Evolutionary conservation across 805 yeast species (phyloP).

Genomic region (Torulaspora quercuum): DNA sequence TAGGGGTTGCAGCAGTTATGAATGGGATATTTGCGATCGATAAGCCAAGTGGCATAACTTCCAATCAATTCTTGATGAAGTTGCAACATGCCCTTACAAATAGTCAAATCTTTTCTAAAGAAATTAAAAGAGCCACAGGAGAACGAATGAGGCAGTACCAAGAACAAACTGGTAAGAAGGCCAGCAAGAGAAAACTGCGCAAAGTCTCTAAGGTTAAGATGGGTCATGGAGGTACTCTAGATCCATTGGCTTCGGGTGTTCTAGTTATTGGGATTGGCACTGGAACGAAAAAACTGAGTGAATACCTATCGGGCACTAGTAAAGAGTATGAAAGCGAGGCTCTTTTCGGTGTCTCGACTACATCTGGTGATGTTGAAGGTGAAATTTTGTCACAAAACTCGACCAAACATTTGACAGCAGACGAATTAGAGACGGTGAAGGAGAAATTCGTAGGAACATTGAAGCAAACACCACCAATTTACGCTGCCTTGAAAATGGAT

Average conservation of each 20-base stretch:
- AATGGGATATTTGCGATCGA: constrained; percentile 91
- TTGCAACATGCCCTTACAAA: constrained; percentile 61
- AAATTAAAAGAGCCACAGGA: constrained; percentile 49
- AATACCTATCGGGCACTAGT: constrained; percentile 66
- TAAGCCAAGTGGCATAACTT: constrained; percentile 82
- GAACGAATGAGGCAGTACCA: constrained; percentile 43
- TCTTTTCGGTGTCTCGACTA: constrained; percentile 82
- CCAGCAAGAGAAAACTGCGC: constrained; percentile 50
- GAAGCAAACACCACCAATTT: constrained; percentile 91
- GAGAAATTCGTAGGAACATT: constrained; percentile 74
- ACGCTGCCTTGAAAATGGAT: constrained; percentile 88
- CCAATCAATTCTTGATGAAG: constrained; percentile 66
- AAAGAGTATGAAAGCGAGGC: constrained; percentile 85
- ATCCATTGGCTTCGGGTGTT: constrained; percentile 94
- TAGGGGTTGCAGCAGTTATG: constrained; percentile 51
- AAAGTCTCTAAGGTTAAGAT: constrained; percentile 65
- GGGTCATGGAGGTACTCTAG: constrained; percentile 98
- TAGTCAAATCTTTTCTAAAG: constrained; percentile 54
- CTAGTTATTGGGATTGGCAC: constrained; percentile 85
- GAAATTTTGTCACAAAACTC: constrained; percentile 60
- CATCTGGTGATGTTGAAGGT: constrained; percentile 93
- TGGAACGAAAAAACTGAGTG: constrained; percentile 80
- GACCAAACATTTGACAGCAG: constrained; percentile 54
- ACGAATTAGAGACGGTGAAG: constrained; percentile 47
- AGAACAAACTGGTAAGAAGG: constrained; percentile 41